phyloP scores from a whole-genome alignment of 306 rosid genomes.

The Hippophae gyantsensis region DNA sequence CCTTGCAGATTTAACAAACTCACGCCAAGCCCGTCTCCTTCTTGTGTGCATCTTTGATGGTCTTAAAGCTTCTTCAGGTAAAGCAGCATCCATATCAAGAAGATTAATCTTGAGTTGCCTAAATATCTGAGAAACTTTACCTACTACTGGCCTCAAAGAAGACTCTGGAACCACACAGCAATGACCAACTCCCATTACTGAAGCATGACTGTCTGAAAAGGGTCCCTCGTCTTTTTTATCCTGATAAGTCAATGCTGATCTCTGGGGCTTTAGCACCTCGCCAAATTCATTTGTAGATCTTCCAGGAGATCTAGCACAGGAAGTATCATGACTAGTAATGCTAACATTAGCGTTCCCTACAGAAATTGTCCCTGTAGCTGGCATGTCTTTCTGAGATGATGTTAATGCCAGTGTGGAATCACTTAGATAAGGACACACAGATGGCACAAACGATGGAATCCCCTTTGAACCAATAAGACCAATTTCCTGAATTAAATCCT shows the following conservation, averaged over 20 bases:
- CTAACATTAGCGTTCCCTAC: slow-evolving; percentile 33
- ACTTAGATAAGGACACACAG: slow-evolving; percentile 40
- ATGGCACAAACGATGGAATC: slow-evolving; percentile 46
- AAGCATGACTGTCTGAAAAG: slow-evolving; percentile 30
- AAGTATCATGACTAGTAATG: slow-evolving; percentile 23
- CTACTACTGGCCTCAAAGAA: slow-evolving; percentile 74
- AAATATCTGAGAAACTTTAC: slow-evolving; percentile 58
- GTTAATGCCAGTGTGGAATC: slow-evolving; percentile 33
- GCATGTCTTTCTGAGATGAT: slow-evolving; percentile 38
- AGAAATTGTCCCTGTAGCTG: slow-evolving; percentile 29
- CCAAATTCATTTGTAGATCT: slow-evolving; percentile 32
- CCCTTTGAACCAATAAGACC: slow-evolving; percentile 82
- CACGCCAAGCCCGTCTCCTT: slow-evolving; percentile 92
- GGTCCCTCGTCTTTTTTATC: slow-evolving; percentile 37
- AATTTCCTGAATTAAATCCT: slow-evolving; percentile 57
- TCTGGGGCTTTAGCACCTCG: slow-evolving; percentile 25
- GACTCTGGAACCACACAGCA: slow-evolving; percentile 75
- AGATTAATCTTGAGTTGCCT: slow-evolving; percentile 71
- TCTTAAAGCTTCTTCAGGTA: slow-evolving; percentile 64
- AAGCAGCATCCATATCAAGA: slow-evolving; percentile 90
- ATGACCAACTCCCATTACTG: slow-evolving; percentile 38
- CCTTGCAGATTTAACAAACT: slow-evolving; percentile 74
- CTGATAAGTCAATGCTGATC: slow-evolving; percentile 25
- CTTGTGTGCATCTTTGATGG: slow-evolving; percentile 53
- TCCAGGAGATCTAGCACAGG: slow-evolving; percentile 26